Evolutionary conservation across 257 asterid species (phyloP), one percentile per base, ranked within the genome.

Genomic region (Gardenia jasminoides): DNA sequence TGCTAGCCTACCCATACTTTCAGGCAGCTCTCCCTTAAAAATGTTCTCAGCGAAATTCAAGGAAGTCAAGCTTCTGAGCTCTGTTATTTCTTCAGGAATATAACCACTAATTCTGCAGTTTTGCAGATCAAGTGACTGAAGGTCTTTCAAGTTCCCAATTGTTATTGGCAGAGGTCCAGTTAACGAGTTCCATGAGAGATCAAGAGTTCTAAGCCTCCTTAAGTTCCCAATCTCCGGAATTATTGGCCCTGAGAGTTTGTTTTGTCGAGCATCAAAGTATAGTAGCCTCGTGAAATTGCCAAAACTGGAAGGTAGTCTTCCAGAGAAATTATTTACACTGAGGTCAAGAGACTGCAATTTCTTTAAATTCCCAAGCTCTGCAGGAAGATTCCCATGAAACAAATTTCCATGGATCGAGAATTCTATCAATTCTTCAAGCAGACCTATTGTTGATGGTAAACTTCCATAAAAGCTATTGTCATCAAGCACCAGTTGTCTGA

Each of bases 401-500:
- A 84, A 83, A 77, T 94, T 94, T 7, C 88, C 79, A 10, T 62
- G 88, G 47, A 92, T 79, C 19, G 97, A 92, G 24, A 94, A 89
- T 73, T 89, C 94, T 31, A 48, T 59, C 22, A 92, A 90, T 41
- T 81, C 79, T 48, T 76, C 76, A 36, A 94, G 93, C 48, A 81
- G 72, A 19, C 93, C 89, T 41, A 92, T 79, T 48, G 82, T 78
- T 59, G 86, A 69, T 20, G 97, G 96, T 24, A 94, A 75, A 6
- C 47, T 82, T 28, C 97, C 97, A 4, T 82, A 84, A 76, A 94
- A 88, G 16, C 10, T 74, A 79, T 90, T 94, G 74, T 78, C 72
- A 26, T 94, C 98, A 17, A 94, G 97, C 78, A 91, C 82, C 64
- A 94, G 89, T 28, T 70, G 85, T 64, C 81, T 87, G 30, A 94